These are phyloP conservation scores for Fusarium foetens DNA, from an alignment of 2,329 filamentous ascomycete species.

Conservation along the genomic window DNA sequence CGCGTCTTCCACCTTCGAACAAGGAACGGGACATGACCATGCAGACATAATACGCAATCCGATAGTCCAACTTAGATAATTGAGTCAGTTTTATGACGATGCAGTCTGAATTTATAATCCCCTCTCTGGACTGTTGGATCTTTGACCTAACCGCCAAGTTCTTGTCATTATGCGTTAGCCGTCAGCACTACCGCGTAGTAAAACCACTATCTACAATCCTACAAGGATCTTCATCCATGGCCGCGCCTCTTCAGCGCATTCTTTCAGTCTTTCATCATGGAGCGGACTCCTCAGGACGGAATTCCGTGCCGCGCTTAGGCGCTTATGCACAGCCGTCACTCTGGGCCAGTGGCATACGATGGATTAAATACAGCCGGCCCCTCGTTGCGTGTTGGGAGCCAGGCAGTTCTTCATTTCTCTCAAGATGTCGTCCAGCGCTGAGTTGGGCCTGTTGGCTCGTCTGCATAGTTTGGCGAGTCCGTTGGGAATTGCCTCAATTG, in stretches of 20 bases:
- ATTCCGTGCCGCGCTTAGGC: neutral
- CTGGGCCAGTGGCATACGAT: neutral
- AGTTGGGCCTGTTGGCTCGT: slow-evolving; percentile 11
- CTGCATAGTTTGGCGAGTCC: slow-evolving; percentile 22
- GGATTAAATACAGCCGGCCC: slow-evolving; percentile 5
- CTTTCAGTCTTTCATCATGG: no score
- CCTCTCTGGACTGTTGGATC: neutral
- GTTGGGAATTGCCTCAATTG: slow-evolving; percentile 8
- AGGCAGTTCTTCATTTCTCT: neutral
- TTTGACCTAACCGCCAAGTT: neutral
- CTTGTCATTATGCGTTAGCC: neutral
- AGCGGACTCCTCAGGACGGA: neutral
- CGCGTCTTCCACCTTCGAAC: neutral
- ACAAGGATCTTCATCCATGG: neutral
- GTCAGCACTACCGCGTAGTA: slow-evolving; percentile 1
- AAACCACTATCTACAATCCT: neutral
- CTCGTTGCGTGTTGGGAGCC: neutral
- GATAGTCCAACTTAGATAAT: neutral
- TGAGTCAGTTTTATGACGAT: neutral
- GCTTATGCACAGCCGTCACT: neutral
- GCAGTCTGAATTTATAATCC: neutral
- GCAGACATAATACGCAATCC: neutral
- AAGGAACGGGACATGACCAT: fast-evolving
- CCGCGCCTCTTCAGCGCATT: neutral
- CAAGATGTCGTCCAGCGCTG: neutral